These are phyloP conservation scores for Botrytis galanthina DNA, from an alignment of 2,329 filamentous ascomycete species.

Conservation along the genomic window DNA sequence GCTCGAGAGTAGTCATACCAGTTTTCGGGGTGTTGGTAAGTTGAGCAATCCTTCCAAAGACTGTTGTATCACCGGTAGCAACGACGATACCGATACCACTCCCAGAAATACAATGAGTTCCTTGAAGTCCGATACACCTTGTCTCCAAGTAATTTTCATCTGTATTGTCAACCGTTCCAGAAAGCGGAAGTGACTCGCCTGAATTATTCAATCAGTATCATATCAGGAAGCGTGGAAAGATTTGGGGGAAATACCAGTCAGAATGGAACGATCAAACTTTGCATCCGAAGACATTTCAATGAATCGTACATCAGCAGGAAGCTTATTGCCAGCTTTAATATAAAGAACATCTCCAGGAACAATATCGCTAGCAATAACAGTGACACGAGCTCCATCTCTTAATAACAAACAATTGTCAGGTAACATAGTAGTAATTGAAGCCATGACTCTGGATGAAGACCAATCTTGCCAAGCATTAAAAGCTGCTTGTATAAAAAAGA, in stretches of 20 bases:
- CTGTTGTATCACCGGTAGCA: slow-evolving; percentile 66
- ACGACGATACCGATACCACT: slow-evolving; percentile 64
- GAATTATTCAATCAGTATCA: neutral
- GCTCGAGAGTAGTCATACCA: slow-evolving; percentile 66
- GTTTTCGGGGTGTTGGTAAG: slow-evolving; percentile 66
- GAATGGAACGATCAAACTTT: slow-evolving; percentile 70
- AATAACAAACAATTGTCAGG: slow-evolving; percentile 66
- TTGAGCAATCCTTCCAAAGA: slow-evolving; percentile 72
- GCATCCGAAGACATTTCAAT: slow-evolving; percentile 64
- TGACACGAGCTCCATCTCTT: slow-evolving; percentile 53
- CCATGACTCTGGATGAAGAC: slow-evolving; percentile 72
- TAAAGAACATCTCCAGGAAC: slow-evolving; percentile 69
- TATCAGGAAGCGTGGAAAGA: neutral
- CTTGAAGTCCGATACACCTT: slow-evolving; percentile 69
- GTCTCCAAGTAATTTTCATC: slow-evolving; percentile 75
- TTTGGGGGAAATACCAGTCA: slow-evolving; percentile 48
- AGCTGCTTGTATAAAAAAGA: slow-evolving; percentile 65
- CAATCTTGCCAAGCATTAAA: slow-evolving; percentile 73
- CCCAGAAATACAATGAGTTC: slow-evolving; percentile 71
- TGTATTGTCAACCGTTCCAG: slow-evolving; percentile 59
- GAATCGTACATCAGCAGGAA: slow-evolving; percentile 71
- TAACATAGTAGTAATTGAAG: slow-evolving; percentile 75
- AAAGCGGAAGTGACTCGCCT: slow-evolving; percentile 61
- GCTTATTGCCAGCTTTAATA: slow-evolving; percentile 68
- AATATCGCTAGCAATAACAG: slow-evolving; percentile 55